Base-by-base conservation (phyloP, 1,284 basidiomycete species). In the Calocybe gambosa region DNA sequence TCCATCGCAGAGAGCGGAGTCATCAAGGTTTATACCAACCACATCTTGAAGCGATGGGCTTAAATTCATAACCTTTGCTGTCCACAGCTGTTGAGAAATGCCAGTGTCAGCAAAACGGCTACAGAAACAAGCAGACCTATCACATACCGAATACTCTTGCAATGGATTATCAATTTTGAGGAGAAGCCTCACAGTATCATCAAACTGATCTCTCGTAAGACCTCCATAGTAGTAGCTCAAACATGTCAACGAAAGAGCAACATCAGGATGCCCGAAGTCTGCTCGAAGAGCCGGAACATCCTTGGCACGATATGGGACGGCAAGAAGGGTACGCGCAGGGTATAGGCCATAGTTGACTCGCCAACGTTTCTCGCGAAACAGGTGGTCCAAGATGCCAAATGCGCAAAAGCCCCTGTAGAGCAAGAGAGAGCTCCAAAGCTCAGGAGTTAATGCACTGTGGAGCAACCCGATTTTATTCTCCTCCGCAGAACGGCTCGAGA, bases 181-280 rank as follows among this genome's bases (percentile, higher is more conserved):
- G 4, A 80, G 58, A 2, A 67, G 52, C 10, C 68, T 56, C 38
- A 80, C 76, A 41, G 61, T 67, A 5, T 46, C 31, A 13, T 56
- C 55, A 1, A 80, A 51, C 39, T 80, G 70, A 2, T 58, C 46
- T n/a, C 62, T 50, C 0, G 55, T 60, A 21, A 80, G 63, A 7
- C 78, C 77, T 2, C 62, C 59, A 36, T 78, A 77, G 40, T 79
- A 78, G 47, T 79, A 80, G 0, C 66, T 68, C 12, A 80, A 59
- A 43, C 68, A 78, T 0, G 78, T 78, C 25, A 79, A 60, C 10
- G 62, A 49, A 42, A 78, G 59, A 0, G 68, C 63, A 18, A 78
- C 61, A 23, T 80, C 77, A 0, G 77, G 76, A 55, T 79, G 76
- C 0, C 74, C 76, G 47, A 80, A 79, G 37, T 80, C 77, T 16